Conservation (phyloP, 139 green algal species). For the Asterochloris erici region DNA sequence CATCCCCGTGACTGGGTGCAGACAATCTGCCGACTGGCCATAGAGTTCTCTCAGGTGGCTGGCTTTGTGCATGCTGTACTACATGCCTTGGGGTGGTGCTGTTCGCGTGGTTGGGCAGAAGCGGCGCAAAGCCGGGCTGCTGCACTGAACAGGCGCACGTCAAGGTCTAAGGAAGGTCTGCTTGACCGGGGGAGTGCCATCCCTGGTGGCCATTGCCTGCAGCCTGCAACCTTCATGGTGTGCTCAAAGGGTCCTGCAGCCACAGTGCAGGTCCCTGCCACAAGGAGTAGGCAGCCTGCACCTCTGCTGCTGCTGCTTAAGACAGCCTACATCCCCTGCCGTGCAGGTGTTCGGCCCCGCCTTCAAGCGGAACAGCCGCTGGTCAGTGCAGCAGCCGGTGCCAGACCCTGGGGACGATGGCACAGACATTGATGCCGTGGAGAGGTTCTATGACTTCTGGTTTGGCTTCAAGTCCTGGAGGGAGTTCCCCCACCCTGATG, state of each 20-base stretch:
- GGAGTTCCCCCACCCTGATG: constrained; percentile 94
- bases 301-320: too few relatives aligned
- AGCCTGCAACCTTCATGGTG: too few relatives aligned
- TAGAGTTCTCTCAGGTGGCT: neutral
- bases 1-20: neutral
- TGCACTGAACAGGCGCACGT: too few relatives aligned
- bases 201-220: too few relatives aligned
- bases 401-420: constrained; percentile 72
- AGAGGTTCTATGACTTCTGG: constrained; percentile 97
- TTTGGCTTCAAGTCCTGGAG: constrained; percentile 88
- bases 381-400: constrained; percentile 64
- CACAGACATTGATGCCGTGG: constrained; percentile 49
- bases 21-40: neutral
- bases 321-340: neutral
- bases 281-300: too few relatives aligned
- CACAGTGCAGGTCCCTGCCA: too few relatives aligned
- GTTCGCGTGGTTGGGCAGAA: too few relatives aligned
- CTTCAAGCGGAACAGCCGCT: constrained; percentile 88
- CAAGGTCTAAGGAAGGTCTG: too few relatives aligned
- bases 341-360: constrained; percentile 83
- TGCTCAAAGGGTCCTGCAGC: too few relatives aligned
- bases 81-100: neutral
- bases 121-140: too few relatives aligned
- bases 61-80: neutral
- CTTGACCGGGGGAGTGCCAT: too few relatives aligned